Percentiles rank a stretch among this genome's conserved stretches.
Evolutionary conservation across 306 rosid genomes (phyloP).

Genomic region (Astragalus membranaceus): DNA sequence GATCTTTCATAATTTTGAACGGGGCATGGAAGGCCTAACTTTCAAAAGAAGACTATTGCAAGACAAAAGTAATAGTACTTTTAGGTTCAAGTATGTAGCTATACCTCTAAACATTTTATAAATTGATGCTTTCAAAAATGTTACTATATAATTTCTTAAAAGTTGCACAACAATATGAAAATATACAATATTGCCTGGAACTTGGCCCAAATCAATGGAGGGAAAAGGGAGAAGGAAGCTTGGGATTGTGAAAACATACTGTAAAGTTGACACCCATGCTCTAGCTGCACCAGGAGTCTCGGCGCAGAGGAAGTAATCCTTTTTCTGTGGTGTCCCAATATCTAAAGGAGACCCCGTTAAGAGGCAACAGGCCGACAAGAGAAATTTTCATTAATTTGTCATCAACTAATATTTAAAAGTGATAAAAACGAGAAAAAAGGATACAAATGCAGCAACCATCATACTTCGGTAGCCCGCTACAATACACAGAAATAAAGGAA

Average conservation of each 20-base stretch:
- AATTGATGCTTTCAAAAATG: neutral
- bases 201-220: neutral
- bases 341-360: constrained; percentile 52
- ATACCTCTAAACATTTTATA: neutral
- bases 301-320: constrained; percentile 95
- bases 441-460: constrained; percentile 98
- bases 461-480: constrained; percentile 84
- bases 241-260: constrained; percentile 47
- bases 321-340: constrained; percentile 95
- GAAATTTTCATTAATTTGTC: neutral
- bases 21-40: neutral
- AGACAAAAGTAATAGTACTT: neutral
- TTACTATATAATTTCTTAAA: neutral
- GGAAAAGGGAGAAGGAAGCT: neutral
- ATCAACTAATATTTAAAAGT: neutral
- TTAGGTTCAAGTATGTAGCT: neutral
- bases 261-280: constrained; percentile 96
- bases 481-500: constrained; percentile 17
- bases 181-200: neutral
- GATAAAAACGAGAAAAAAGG: constrained; percentile 29
- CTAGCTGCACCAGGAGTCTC: constrained; percentile 97
- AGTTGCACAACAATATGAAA: neutral
- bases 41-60: neutral
- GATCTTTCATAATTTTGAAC: neutral
- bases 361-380: constrained; percentile 3